Evolutionary conservation across 106 monocot genomes (phyloP).

Genomic region (Platanthera zijinensis): DNA sequence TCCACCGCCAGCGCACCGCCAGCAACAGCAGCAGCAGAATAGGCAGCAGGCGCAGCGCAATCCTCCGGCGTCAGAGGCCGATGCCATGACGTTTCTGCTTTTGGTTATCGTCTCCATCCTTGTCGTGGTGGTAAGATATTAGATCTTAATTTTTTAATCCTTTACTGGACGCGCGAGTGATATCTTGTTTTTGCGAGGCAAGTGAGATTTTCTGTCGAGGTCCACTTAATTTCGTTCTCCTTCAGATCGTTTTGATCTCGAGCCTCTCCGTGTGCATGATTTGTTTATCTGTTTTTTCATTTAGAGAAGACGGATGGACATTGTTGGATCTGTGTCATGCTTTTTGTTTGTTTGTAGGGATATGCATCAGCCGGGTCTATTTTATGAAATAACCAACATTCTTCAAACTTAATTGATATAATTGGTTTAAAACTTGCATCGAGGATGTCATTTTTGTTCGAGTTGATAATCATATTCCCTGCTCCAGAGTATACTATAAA

Average conservation of each 20-base stretch:
- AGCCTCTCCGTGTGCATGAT: neutral
- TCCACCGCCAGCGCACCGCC: neutral
- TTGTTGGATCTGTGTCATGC: neutral
- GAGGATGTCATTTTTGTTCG: too few species aligned
- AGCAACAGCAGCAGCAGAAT: slow-evolving; percentile 6
- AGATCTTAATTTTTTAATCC: neutral
- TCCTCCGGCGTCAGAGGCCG: neutral
- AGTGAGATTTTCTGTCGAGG: neutral
- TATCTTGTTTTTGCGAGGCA: neutral
- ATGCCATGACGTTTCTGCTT: slow-evolving; percentile 6
- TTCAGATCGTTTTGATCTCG: neutral
- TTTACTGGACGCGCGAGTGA: neutral
- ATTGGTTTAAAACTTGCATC: neutral
- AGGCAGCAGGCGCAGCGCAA: neutral
- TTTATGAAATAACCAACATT: neutral
- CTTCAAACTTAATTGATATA: neutral
- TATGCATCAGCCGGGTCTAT: neutral
- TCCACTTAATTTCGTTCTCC: too few species aligned
- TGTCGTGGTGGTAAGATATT: slow-evolving; percentile 13
- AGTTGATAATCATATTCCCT: too few species aligned
- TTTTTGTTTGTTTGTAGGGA: neutral
- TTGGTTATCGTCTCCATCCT: slow-evolving; percentile 4
- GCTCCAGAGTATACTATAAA: too few species aligned
- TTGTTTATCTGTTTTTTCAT: neutral
- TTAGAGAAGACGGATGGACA: neutral